These are phyloP conservation scores for Cinnamomum micranthum DNA, from an alignment of 164 flowering plant species.

Conservation along the genomic window DNA sequence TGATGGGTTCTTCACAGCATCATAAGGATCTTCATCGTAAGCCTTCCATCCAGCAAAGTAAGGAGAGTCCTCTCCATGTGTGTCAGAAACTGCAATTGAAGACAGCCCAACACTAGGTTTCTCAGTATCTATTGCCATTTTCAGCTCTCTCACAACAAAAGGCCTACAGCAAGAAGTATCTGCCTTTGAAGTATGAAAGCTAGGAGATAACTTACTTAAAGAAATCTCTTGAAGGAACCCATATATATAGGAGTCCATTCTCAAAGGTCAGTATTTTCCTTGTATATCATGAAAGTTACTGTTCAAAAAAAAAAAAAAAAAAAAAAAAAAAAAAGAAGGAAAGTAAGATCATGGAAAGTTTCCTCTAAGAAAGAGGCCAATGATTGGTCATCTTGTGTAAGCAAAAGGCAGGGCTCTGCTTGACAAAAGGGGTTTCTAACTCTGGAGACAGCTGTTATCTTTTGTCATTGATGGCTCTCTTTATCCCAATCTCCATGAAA, in stretches of 20 bases:
- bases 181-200: neutral
- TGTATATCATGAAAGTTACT: no score
- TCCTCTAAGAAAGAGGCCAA: slow-evolving; percentile 26
- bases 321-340: no score
- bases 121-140: slow-evolving; percentile 62
- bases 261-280: neutral
- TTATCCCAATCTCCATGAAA: slow-evolving; percentile 37
- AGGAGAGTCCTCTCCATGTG: slow-evolving; percentile 94
- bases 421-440: slow-evolving; percentile 28
- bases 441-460: slow-evolving; percentile 48
- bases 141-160: neutral
- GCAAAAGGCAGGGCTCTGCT: slow-evolving; percentile 17
- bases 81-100: slow-evolving; percentile 56
- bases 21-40: slow-evolving; percentile 77
- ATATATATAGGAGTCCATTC: slow-evolving; percentile 18
- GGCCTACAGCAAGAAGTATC: no score
- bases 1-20: slow-evolving; percentile 49
- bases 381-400: slow-evolving; percentile 35
- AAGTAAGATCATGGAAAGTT: no score
- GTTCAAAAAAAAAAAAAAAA: no score
- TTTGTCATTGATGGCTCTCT: slow-evolving; percentile 26
- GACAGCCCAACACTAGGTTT: slow-evolving; percentile 48
- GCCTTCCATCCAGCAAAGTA: slow-evolving; percentile 97
- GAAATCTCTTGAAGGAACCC: slow-evolving; percentile 2
- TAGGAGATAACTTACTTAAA: slow-evolving; percentile 10